phyloP scores from a whole-genome alignment of 495 filamentous ascomycete genomes.

The Neurospora discreta region DNA sequence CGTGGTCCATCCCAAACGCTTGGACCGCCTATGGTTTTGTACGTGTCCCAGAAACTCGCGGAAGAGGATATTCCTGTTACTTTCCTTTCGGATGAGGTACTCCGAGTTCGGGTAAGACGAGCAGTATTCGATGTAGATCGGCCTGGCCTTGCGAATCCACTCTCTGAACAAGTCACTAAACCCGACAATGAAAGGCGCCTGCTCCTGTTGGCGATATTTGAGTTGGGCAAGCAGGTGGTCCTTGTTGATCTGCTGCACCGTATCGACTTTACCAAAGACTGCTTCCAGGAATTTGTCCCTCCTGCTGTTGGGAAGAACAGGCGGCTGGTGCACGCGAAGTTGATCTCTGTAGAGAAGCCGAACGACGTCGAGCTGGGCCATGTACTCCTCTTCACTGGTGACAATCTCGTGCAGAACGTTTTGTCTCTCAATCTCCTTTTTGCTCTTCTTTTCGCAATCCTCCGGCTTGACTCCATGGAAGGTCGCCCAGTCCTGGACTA shows the following conservation, averaged over 20 bases:
- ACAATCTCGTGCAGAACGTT: conserved; percentile 96
- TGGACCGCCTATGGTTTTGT: conserved; percentile 67
- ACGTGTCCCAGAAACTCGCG: conserved; percentile 71
- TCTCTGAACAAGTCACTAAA: conserved; percentile 98
- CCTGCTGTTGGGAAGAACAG: conserved; percentile 66
- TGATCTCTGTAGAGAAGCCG: conserved; percentile 78
- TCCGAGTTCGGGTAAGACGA: conserved; percentile 75
- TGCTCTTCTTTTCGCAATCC: conserved; percentile 50
- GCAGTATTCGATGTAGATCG: conserved; percentile 85
- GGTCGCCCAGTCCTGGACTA: conserved; percentile 74
- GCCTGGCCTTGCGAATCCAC: conserved; percentile 92
- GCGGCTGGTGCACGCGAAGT: conserved; percentile 59
- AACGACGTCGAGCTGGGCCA: conserved; percentile 77
- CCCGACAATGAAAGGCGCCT: conserved; percentile 86
- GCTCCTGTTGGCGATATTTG: conserved; percentile 94
- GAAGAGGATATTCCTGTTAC: conserved; percentile 77
- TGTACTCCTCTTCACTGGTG: conserved; percentile 81
- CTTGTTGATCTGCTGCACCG: conserved; percentile 83
- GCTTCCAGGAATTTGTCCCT: conserved; percentile 66
- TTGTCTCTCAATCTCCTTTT: conserved; percentile 87
- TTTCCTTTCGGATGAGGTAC: conserved; percentile 74
- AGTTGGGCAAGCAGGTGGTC: conserved; percentile 90
- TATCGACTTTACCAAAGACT: conserved; percentile 86
- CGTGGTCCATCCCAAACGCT: conserved; percentile 83
- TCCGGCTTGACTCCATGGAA: conserved; percentile 84